Percentiles rank a stretch among this genome's conserved stretches.
These are phyloP conservation scores for Penicillium steckii DNA, from an alignment of 495 filamentous ascomycete genomes.

Conservation along the genomic window DNA sequence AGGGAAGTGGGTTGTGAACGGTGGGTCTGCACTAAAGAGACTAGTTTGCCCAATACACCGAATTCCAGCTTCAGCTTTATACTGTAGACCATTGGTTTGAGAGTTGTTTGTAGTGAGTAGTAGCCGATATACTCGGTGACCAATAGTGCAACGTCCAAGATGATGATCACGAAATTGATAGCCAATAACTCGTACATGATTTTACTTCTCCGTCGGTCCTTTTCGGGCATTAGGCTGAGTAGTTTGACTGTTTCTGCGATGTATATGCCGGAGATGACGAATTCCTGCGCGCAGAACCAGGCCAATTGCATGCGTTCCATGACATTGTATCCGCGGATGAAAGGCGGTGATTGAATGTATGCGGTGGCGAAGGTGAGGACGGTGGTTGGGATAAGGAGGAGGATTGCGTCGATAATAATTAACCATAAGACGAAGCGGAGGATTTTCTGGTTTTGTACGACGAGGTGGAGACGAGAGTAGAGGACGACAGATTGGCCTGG, in stretches of 20 bases:
- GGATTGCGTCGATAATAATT: constrained; percentile 54
- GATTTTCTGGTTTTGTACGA: constrained; percentile 46
- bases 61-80: constrained; percentile 66
- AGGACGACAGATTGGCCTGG: constrained; percentile 66
- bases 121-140: constrained; percentile 52
- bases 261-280: constrained; percentile 57
- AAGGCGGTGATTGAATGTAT: constrained; percentile 22
- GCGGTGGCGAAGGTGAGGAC: constrained; percentile 51
- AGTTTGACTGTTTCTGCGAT: constrained; percentile 51
- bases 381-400: constrained; percentile 50
- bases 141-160: constrained; percentile 55
- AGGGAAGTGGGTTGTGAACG: constrained; percentile 33
- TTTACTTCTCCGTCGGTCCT: constrained; percentile 36
- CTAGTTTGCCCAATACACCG: constrained; percentile 49
- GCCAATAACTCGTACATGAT: constrained; percentile 53
- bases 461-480: constrained; percentile 63
- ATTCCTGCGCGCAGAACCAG: constrained; percentile 59
- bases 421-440: constrained; percentile 53
- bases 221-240: constrained; percentile 39
- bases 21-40: constrained; percentile 32
- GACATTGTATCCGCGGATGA: constrained; percentile 48
- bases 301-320: constrained; percentile 60
- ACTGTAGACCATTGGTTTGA: constrained; percentile 59
- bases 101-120: constrained; percentile 52
- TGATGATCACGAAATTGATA: constrained; percentile 56